Base-by-base conservation (phyloP, 306 rosid species). In the Gastrolobium bilobum region DNA sequence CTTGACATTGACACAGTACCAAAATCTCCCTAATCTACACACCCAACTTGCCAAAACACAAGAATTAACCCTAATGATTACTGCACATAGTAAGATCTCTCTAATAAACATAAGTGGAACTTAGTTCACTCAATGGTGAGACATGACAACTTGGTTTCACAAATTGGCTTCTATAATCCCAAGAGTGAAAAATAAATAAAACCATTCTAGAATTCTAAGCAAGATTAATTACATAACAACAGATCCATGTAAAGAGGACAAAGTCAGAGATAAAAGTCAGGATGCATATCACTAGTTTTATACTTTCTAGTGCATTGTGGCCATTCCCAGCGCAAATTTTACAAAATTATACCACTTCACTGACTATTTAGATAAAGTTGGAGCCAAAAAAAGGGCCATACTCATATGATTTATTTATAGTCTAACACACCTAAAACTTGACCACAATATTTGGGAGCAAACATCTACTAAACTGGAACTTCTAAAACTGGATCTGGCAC, bases 391-490 rank as follows among this genome's bases (percentile, higher is more conserved):
- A 29, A 13, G 64, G 71, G 58, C 13, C 68, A 71, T 10, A 47
- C 15, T 40, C 38, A 31, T 64, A 51, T 40, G 64, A 72, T 71
- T 77, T 79, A 67, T 58, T 77, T 58, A 33, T 58, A 60, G 61
- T 58, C 44, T 51, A 60, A 40, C 73, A 74, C 38, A 61, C 81
- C 54, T 64, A 20, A 60, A 58, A 65, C 48, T 77, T 81, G 78
- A 69, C 50, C 64, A 47, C 35, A 77, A 62, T 63, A 73, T 62
- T 62, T 38, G 64, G 50, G 68, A 68, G 57, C 76, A 63, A 40
- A 60, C 82, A 56, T 40, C 80, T 20, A 43, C 68, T 35, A 38
- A 73, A 71, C 39, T 76, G 73, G 15, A 68, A 75, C 79, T 74
- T 64, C 58, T 70, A 44, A 44, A 37, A 53, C 60, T 79, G 68